Evolutionary conservation across 2,329 filamentous ascomycete genomes (phyloP).

Genomic region (Arthrobotrys megalospora): DNA sequence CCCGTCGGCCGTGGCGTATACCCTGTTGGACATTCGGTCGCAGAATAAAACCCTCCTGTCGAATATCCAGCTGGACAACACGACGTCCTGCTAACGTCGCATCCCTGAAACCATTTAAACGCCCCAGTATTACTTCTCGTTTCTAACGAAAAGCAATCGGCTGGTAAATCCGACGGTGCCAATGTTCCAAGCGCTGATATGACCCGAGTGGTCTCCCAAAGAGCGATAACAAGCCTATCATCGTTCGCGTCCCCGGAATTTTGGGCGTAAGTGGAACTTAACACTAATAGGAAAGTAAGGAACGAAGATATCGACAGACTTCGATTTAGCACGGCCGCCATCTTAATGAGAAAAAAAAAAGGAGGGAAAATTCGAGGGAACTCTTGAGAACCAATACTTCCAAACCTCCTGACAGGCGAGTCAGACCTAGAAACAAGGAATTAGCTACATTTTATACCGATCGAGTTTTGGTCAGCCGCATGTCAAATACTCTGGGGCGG

Average conservation of each 20-base stretch:
- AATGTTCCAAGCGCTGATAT: conserved; percentile 18
- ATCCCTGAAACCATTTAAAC: conserved; percentile 7
- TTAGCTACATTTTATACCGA: conserved; percentile 5
- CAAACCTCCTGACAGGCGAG: not conserved
- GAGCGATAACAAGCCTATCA: conserved; percentile 1
- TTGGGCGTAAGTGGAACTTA: conserved; percentile 1
- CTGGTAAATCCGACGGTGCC: not conserved
- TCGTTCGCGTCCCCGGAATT: not conserved
- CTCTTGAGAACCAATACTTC: not conserved
- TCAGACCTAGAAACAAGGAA: not conserved
- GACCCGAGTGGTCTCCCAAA: not conserved
- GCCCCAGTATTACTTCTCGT: not conserved
- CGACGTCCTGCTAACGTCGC: not conserved
- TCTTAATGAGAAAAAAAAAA: not conserved
- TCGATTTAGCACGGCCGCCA: conserved; percentile 1
- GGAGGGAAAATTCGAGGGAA: not conserved
- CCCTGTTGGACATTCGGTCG: conserved; percentile 11
- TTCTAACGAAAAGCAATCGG: conserved; percentile 12
- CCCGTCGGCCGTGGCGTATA: conserved; percentile 15
- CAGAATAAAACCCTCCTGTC: not conserved
- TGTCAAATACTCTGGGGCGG: conserved; percentile 26
- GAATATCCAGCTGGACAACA: conserved; percentile 18
- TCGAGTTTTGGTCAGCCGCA: conserved; percentile 13
- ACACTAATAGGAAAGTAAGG: not conserved
- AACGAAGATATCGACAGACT: conserved; percentile 9